Evolutionary conservation across 495 filamentous ascomycete genomes (phyloP).

Genomic region (Podospora sp.): DNA sequence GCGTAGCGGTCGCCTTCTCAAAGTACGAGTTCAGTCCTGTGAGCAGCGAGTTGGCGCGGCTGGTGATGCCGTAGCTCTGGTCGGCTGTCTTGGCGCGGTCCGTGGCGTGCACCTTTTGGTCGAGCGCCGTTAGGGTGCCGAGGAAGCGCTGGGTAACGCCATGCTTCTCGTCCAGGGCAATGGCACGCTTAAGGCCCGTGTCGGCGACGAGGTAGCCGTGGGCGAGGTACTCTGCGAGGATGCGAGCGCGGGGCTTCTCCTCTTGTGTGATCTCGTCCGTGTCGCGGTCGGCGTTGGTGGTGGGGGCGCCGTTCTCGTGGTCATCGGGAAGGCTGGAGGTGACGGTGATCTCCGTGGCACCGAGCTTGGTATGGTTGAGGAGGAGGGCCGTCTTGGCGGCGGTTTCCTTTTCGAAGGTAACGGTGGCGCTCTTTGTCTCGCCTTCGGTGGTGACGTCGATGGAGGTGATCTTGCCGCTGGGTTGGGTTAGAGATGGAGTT

Average conservation of each 20-base stretch:
- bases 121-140: slow-evolving; percentile 69
- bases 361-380: slow-evolving; percentile 92
- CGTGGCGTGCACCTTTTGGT: slow-evolving; percentile 77
- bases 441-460: slow-evolving; percentile 74
- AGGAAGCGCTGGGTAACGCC: slow-evolving; percentile 80
- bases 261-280: slow-evolving; percentile 80
- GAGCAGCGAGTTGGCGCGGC: slow-evolving; percentile 65
- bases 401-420: slow-evolving; percentile 94
- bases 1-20: slow-evolving; percentile 83
- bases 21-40: slow-evolving; percentile 74
- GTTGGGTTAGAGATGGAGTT: slow-evolving; percentile 31
- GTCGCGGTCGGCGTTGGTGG: slow-evolving; percentile 55
- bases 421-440: slow-evolving; percentile 75
- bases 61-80: slow-evolving; percentile 70
- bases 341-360: slow-evolving; percentile 77
- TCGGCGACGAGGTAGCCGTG: slow-evolving; percentile 91
- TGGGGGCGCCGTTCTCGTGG: slow-evolving; percentile 64
- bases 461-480: slow-evolving; percentile 85
- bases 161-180: slow-evolving; percentile 88
- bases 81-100: slow-evolving; percentile 78
- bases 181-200: slow-evolving; percentile 77
- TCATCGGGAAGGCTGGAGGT: slow-evolving; percentile 43
- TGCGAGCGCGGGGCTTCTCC: slow-evolving; percentile 90
- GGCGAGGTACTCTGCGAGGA: slow-evolving; percentile 92
- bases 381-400: slow-evolving; percentile 96